Evolutionary conservation across 73 alveolate species (phyloP).

Genomic region (Paramecium octaurelia): DNA sequence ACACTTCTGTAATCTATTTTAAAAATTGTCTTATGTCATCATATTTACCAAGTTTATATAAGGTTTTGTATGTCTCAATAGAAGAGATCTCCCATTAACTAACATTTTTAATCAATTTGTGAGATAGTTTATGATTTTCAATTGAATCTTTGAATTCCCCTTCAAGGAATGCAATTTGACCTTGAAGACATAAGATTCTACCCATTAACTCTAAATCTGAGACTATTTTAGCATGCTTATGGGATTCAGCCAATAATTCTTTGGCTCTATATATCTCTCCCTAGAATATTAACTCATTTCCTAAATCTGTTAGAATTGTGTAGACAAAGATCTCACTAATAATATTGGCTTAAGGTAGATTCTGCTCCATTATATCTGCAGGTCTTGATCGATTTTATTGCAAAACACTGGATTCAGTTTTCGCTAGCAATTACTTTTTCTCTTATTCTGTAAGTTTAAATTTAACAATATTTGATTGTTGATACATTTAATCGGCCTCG

Average conservation of each 20-base stretch:
- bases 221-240: slow-evolving; percentile 59
- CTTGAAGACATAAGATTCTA: slow-evolving; percentile 27
- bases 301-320: slow-evolving; percentile 39
- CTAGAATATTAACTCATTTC: slow-evolving; percentile 10
- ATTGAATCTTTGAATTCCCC: slow-evolving; percentile 61
- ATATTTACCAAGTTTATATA: slow-evolving; percentile 48
- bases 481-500: slow-evolving; percentile 44
- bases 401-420: slow-evolving; percentile 59
- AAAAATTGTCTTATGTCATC: slow-evolving; percentile 51
- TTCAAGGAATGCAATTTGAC: slow-evolving; percentile 37
- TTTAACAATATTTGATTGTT: not conserved
- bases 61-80: slow-evolving; percentile 46
- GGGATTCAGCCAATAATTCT: slow-evolving; percentile 47
- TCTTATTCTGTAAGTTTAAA: slow-evolving; percentile 55
- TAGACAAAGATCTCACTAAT: slow-evolving; percentile 46
- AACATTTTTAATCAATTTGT: slow-evolving; percentile 48
- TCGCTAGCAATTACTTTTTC: slow-evolving; percentile 49
- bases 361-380: slow-evolving; percentile 50
- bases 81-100: slow-evolving; percentile 43
- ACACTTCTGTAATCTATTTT: slow-evolving; percentile 52
- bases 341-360: slow-evolving; percentile 53
- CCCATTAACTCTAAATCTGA: slow-evolving; percentile 62
- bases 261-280: slow-evolving; percentile 60
- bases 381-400: slow-evolving; percentile 46
- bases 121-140: slow-evolving; percentile 60